Base-by-base conservation (phyloP, 306 rosid species). In the Vigna angularis region DNA sequence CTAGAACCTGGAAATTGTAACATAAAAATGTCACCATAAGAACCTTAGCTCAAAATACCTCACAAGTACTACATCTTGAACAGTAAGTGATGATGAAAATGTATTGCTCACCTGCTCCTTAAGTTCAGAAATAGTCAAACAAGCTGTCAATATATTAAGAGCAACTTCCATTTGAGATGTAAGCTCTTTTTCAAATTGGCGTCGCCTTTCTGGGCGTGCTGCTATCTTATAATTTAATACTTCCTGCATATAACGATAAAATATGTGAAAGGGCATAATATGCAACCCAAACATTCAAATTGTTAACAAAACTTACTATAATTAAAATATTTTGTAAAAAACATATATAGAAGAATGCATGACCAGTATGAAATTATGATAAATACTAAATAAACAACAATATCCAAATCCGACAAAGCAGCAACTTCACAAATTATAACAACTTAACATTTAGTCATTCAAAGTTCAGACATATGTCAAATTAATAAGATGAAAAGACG, bases 201-300 rank as follows among this genome's bases (percentile, higher is more conserved):
- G 97, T 49, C 98, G 96, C 84, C 99, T 87, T 84, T 96, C 99
- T 0, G 94, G 99, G 18, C 99, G 98, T 82, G 97, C 99, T 65
- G 99, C 99, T 76, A 96, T 96, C 88, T 93, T 96, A 80, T 87
- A 88, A 83, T 96, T 96, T 73, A 79, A 89, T 52, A 96, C 99
- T 86, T 96, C 99, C 99, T 96, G 85, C 81, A 79, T 81, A 73
- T 67, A 69, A 76, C 53, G 57, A 73, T 63, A 85, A 79, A 81
- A 77, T 40, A 74, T 59, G 61, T 20, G 47, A 69, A 79, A 86
- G 56, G 48, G 45, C 52, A 40, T 40, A 49, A 73, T 42, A 66
- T 44, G 55, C 53, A 80, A 75, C 28, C 17, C 48, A 72, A 75
- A 75, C 63, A 38, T 81, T 69, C 61, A 72, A 82, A 66, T 57